phyloP scores from a whole-genome alignment of 2,329 filamentous ascomycete species.

The Penicillium sp. region DNA sequence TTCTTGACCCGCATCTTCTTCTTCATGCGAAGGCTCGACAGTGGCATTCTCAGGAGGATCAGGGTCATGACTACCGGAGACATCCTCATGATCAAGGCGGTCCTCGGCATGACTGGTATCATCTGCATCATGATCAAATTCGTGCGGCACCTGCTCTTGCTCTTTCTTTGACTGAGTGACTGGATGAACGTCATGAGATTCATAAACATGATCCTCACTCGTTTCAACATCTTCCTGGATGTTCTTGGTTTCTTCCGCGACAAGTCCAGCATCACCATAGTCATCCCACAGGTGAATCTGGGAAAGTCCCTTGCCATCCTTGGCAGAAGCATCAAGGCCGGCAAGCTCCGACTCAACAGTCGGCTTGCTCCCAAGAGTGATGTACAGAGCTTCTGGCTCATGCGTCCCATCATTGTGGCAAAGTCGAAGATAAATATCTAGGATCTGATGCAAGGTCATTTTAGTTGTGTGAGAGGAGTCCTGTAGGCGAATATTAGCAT shows the following conservation, averaged over 20 bases:
- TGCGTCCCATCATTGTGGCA: conserved; percentile 58
- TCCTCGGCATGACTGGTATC: background rate
- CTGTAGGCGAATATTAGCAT: conserved; percentile 39
- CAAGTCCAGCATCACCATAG: conserved; percentile 50
- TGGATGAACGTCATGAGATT: conserved; percentile 10
- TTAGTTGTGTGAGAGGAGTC: conserved; percentile 49
- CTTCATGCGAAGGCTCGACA: no score
- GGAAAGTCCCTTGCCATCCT: conserved; percentile 57
- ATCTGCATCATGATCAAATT: background rate
- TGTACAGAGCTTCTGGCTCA: conserved; percentile 55
- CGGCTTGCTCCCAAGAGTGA: conserved; percentile 54
- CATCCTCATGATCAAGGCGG: no score
- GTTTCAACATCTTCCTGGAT: conserved; percentile 9
- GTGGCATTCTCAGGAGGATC: no score
- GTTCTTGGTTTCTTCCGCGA: conserved; percentile 18
- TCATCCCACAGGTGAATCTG: conserved; percentile 47
- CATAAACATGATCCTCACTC: conserved; percentile 20
- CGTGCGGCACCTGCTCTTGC: background rate
- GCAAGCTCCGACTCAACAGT: conserved; percentile 54
- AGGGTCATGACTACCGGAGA: no score
- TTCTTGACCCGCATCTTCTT: conserved; percentile 3
- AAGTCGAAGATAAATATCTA: conserved; percentile 59
- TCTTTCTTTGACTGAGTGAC: no score
- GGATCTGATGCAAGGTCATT: conserved; percentile 55
- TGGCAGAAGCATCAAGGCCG: conserved; percentile 52